These are phyloP conservation scores for Hibiscus mutabilis DNA, from an alignment of 345 rosid species.

Conservation along the genomic window DNA sequence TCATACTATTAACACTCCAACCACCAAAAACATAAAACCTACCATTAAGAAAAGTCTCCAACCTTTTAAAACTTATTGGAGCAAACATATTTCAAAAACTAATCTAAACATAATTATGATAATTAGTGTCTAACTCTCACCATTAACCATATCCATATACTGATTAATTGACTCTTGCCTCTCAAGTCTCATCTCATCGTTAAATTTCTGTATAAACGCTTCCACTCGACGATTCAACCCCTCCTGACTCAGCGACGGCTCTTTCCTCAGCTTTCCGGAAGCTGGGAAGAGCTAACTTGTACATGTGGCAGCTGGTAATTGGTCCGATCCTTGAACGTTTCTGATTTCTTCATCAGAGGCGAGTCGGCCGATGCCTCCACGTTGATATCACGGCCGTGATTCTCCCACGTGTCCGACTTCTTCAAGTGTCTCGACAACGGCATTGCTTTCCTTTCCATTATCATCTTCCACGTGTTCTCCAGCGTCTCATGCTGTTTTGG, in stretches of 20 bases:
- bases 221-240: slow-evolving; percentile 44
- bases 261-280: slow-evolving; percentile 24
- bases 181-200: slow-evolving; percentile 22
- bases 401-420: slow-evolving; percentile 42
- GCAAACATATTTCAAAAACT: neutral
- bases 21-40: neutral
- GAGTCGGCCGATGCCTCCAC: neutral
- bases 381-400: slow-evolving; percentile 9
- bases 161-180: slow-evolving; percentile 33
- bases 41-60: neutral
- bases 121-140: neutral
- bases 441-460: slow-evolving; percentile 7
- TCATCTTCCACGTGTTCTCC: slow-evolving; percentile 21
- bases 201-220: slow-evolving; percentile 39
- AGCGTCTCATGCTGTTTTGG: slow-evolving; percentile 18
- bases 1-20: too few species aligned
- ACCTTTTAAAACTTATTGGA: neutral
- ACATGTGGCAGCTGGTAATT: neutral
- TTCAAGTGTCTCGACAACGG: slow-evolving; percentile 25
- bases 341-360: slow-evolving; percentile 12
- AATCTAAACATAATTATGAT: neutral
- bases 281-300: neutral
- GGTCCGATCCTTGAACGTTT: slow-evolving; percentile 15
- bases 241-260: slow-evolving; percentile 38
- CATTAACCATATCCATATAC: slow-evolving; percentile 29